Evolutionary conservation across 2,329 filamentous ascomycete species (phyloP).

Genomic region (Thermochaetoides dissita): DNA sequence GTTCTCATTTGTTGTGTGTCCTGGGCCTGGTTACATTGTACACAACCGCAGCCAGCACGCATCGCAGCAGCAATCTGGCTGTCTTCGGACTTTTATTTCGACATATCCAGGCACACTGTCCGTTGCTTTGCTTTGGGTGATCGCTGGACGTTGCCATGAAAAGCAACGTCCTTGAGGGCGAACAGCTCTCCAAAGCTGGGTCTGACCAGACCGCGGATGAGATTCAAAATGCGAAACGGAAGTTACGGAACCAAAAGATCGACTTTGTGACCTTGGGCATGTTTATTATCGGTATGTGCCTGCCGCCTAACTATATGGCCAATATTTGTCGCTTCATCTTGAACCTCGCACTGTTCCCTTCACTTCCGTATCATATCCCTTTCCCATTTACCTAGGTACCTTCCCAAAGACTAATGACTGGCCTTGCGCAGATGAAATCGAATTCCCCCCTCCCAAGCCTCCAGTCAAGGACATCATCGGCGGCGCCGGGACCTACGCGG

Average conservation of each 20-base stretch:
- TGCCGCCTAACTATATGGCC: neutral
- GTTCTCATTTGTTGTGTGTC: too few relatives aligned
- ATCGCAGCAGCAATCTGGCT: too few relatives aligned
- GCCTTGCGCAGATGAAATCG: slow-evolving; percentile 58
- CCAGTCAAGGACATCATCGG: slow-evolving; percentile 67
- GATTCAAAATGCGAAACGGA: slow-evolving; percentile 9
- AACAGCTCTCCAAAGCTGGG: neutral
- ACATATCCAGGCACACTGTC: too few relatives aligned
- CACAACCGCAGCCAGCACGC: too few relatives aligned
- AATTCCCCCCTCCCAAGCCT: slow-evolving; percentile 58
- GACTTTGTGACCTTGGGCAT: slow-evolving; percentile 60
- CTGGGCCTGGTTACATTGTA: too few relatives aligned
- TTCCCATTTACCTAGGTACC: neutral
- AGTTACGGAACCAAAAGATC: slow-evolving; percentile 25
- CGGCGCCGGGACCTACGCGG: slow-evolving; percentile 75
- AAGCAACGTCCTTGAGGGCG: neutral
- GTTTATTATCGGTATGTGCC: slow-evolving; percentile 53
- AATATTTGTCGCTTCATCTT: neutral
- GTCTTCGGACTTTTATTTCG: too few relatives aligned
- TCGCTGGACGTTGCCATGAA: too few relatives aligned
- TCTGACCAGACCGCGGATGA: slow-evolving; percentile 4
- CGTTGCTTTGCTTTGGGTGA: too few relatives aligned
- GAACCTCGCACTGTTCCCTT: neutral
- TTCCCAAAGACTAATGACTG: too few relatives aligned
- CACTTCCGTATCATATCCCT: slow-evolving; percentile 2